Evolutionary conservation across 495 filamentous ascomycete genomes (phyloP).

Genomic region (Hypoxylon cercidicola): DNA sequence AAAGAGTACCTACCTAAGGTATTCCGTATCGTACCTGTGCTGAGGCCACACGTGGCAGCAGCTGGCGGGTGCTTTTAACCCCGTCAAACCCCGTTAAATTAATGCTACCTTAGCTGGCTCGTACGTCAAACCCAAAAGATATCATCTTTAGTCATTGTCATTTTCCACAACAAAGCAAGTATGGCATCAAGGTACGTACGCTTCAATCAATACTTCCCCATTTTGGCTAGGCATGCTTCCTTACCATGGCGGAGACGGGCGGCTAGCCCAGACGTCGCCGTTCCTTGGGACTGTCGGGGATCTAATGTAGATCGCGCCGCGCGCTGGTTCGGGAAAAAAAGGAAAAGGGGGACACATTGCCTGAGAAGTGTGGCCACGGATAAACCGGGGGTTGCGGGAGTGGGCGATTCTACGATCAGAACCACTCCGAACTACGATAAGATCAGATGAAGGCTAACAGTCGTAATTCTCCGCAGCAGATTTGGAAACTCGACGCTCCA

Average conservation of each 20-base stretch:
- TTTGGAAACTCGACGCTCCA: conserved; percentile 72
- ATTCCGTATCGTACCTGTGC: conserved; percentile 1
- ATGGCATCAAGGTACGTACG: conserved; percentile 44
- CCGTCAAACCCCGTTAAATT: conserved; percentile 17
- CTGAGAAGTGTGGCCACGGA: no score
- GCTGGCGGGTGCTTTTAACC: conserved; percentile 30
- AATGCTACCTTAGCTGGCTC: conserved; percentile 26
- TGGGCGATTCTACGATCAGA: background rate
- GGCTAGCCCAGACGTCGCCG: background rate
- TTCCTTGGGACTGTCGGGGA: conserved; percentile 21
- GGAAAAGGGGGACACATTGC: conserved; percentile 4
- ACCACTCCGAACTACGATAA: background rate
- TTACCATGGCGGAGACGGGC: conserved; percentile 9
- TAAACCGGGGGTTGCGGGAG: no score
- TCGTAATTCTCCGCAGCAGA: conserved; percentile 46
- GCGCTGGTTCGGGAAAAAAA: conserved; percentile 3
- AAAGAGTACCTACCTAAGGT: background rate
- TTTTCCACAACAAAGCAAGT: conserved; percentile 7
- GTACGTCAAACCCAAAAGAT: background rate
- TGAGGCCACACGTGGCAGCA: conserved; percentile 35
- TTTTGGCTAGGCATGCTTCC: background rate
- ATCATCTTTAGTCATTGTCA: background rate
- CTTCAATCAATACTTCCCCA: background rate
- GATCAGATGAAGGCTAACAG: conserved; percentile 1
- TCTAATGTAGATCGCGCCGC: conserved; percentile 25